Conservation (phyloP, 1,139 yeast species). For the Yarrowia galli region DNA sequence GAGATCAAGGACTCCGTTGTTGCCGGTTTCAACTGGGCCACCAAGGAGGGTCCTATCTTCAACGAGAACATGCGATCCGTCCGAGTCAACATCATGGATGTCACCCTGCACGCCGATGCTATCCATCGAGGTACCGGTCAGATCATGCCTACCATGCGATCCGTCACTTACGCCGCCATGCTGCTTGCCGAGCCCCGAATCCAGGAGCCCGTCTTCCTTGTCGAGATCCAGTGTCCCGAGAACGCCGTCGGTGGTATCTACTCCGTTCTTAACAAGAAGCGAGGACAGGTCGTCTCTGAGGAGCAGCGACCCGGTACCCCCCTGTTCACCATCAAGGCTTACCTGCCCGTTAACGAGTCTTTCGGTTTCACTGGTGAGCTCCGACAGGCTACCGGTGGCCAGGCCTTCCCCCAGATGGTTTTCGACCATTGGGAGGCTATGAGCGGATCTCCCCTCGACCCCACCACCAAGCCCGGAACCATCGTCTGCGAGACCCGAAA, state of each 20-base stretch:
- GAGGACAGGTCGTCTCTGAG: conserved; percentile 99
- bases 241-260: conserved; percentile 99
- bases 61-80: conserved; percentile 97
- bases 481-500: conserved; percentile 90
- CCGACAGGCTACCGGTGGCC: conserved; percentile 99
- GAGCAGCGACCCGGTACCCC: conserved; percentile 99
- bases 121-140: conserved; percentile 99
- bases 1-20: conserved; percentile 99
- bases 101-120: conserved; percentile 99
- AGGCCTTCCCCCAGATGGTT: conserved; percentile 99
- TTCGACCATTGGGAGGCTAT: conserved; percentile 97
- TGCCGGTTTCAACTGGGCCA: conserved; percentile 99
- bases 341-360: conserved; percentile 99
- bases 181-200: conserved; percentile 98
- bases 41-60: conserved; percentile 99
- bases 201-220: conserved; percentile 99
- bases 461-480: conserved; percentile 91
- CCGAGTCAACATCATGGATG: conserved; percentile 98
- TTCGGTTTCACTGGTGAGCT: conserved; percentile 99
- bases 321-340: conserved; percentile 98
- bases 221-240: conserved; percentile 99
- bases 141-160: conserved; percentile 99
- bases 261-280: conserved; percentile 99
- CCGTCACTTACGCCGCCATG: conserved; percentile 98
- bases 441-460: conserved; percentile 92